Conservation (phyloP, 257 asterid genomes). For the Solanum ahanhuiri region DNA sequence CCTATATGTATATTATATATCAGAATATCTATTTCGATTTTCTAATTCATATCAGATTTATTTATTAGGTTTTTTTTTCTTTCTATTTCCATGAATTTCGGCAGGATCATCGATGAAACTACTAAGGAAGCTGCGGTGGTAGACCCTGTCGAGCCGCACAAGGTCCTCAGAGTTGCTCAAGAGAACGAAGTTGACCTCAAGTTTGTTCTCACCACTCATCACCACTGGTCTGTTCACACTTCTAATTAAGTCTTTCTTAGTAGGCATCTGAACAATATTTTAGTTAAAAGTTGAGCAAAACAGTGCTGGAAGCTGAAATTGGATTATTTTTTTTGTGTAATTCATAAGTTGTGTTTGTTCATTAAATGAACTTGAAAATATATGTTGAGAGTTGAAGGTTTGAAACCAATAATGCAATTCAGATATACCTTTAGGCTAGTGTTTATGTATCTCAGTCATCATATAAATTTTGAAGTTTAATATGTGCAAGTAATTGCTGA, state of each 20-base stretch:
- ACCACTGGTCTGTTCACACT: slow-evolving; percentile 54
- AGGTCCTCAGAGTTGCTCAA: slow-evolving; percentile 55
- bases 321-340: not conserved
- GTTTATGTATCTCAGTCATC: not conserved
- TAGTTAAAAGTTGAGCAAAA: not conserved
- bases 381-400: not conserved
- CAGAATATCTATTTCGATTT: not conserved
- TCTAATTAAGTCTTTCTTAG: not conserved
- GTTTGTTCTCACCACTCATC: slow-evolving; percentile 90
- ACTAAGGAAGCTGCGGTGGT: slow-evolving; percentile 86
- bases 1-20: slow-evolving; percentile 33
- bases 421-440: not conserved
- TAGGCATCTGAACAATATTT: not conserved
- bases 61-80: not conserved
- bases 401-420: not conserved
- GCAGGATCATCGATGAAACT: slow-evolving; percentile 43
- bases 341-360: not conserved
- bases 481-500: not conserved
- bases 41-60: not conserved
- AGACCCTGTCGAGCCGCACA: slow-evolving; percentile 91
- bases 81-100: not conserved
- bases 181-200: slow-evolving; percentile 68
- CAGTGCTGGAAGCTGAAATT: not conserved
- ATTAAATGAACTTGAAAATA: not conserved
- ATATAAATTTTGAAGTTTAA: not conserved